Base-by-base conservation (phyloP, 495 filamentous ascomycete species). In the Mycothermus thermophilus region DNA sequence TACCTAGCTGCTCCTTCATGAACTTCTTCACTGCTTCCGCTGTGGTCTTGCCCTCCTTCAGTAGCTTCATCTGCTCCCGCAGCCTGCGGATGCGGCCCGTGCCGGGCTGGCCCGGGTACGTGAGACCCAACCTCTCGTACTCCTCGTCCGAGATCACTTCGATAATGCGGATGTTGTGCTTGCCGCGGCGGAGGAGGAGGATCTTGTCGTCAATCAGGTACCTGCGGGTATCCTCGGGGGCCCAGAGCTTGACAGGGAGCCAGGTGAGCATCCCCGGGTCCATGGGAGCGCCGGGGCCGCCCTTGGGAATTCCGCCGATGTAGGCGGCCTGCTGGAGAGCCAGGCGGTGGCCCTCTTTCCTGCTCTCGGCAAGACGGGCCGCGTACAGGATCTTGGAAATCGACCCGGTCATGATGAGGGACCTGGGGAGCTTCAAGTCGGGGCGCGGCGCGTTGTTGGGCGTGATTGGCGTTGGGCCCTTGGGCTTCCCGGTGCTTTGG, bases 131-230 rank as follows among this genome's bases (percentile, higher is more conserved):
- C 0, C 32, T 31, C 14, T 40, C 44, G 53, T 67, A 93, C 32
- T 82, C 75, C 38, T 77, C 67, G 48, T 92, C 81, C 40, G 65
- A 65, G 11, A 92, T 62, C 40, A 93, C 66, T 42, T 77, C 60
- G 30, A 92, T 64, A 29, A 86, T 57, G 32, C 76, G 74, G 22
- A 90, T 57, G 49, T 85, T 86, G 67, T 80, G 79, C 56, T 93
- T 93, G 21, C 83, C 84, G 20, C 71, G 55, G 44, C 83, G 71
- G 14, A 93, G 55, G 38, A 92, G 69, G 27, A 93, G 50, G 4
- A 77, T 41, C 25, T 72, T 59, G 22, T 58, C 75, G 25, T 76
- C 72, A 12, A 82, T 63, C 14, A 90, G 50, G 44, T 71, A 83
- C 18, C 74, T 66, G 23, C 58, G 23, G 0, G 74, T 78, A 13